A percentile compares a stretch with the other conserved stretches of the same genome.
Evolutionary conservation across 1,284 basidiomycete species (phyloP).

Genomic region (Cutaneotrichosporon spelunceum): DNA sequence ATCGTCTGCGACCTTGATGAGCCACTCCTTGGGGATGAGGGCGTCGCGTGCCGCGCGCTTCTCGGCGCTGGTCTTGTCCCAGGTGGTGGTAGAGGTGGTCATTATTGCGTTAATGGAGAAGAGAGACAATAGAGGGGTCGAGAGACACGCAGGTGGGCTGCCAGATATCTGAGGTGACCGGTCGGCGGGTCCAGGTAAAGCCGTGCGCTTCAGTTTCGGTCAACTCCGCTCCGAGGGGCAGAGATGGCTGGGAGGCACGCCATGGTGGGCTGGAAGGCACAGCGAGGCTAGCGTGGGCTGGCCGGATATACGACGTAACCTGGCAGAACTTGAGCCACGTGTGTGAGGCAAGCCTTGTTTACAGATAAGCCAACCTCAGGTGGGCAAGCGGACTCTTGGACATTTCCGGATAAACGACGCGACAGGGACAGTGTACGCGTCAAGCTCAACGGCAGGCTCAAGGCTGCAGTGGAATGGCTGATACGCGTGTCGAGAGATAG

Average conservation of each 20-base stretch:
- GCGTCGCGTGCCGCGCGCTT: constrained; percentile 58
- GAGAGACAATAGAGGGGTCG: not conserved
- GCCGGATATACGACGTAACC: not conserved
- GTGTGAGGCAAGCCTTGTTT: not conserved
- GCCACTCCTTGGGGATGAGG: constrained; percentile 63
- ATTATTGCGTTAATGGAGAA: constrained; percentile 7
- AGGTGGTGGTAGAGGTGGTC: constrained; percentile 35
- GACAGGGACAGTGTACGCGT: not conserved
- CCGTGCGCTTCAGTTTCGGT: not conserved
- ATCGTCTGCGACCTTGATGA: constrained; percentile 47
- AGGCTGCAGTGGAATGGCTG: not conserved
- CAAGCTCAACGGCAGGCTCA: not conserved
- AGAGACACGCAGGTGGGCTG: not conserved
- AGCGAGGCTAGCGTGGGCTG: not conserved
- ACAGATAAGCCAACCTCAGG: not conserved
- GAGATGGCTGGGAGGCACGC: not conserved
- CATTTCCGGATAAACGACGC: too few species aligned
- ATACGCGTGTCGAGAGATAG: not conserved
- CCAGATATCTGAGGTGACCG: too few species aligned
- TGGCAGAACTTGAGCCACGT: not conserved
- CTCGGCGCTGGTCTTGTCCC: constrained; percentile 58
- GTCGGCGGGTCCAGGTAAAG: too few species aligned
- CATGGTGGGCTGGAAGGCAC: not conserved
- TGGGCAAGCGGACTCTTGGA: not conserved
- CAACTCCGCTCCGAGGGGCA: not conserved